Percentiles rank a stretch among this genome's conserved stretches.
Conservation (phyloP, 805 yeast genomes). For the Tetrapisispora pingtungensis region DNA sequence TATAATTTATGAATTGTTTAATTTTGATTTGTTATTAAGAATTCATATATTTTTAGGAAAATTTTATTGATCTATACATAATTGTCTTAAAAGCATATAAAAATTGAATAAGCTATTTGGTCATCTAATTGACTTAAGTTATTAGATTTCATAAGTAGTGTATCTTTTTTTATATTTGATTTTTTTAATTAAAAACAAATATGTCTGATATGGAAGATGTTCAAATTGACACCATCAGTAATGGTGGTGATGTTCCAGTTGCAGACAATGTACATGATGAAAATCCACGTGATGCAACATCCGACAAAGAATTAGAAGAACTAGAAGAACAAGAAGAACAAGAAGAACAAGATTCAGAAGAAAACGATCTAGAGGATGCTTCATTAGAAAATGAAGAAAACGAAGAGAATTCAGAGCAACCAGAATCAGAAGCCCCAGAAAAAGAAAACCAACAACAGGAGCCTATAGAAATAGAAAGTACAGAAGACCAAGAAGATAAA, state of each 20-base stretch:
- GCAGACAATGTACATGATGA: not conserved
- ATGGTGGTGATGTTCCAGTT: not conserved
- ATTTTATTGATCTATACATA: too few relatives aligned
- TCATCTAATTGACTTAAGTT: not conserved
- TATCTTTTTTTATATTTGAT: not conserved
- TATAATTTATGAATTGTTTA: too few relatives aligned
- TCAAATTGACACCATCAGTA: not conserved
- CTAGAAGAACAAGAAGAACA: conserved; percentile 7
- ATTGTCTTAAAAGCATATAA: too few relatives aligned
- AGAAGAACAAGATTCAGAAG: conserved; percentile 1
- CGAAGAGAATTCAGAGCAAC: too few relatives aligned
- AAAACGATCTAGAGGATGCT: too few relatives aligned
- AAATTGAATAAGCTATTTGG: too few relatives aligned
- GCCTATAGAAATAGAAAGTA: too few relatives aligned
- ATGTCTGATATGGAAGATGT: not conserved
- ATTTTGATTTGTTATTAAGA: too few relatives aligned
- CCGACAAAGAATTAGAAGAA: conserved; percentile 10
- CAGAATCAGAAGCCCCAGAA: too few relatives aligned
- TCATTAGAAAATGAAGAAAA: conserved; percentile 1
- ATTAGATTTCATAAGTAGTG: not conserved
- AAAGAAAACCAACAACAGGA: too few relatives aligned
- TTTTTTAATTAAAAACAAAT: not conserved
- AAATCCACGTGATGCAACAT: not conserved
- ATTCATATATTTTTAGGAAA: too few relatives aligned
- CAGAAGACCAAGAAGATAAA: too few relatives aligned